Evolutionary conservation across 2,329 filamentous ascomycete species (phyloP), one percentile per base, ranked within the genome.

Genomic region (Colletotrichum sansevieriae): DNA sequence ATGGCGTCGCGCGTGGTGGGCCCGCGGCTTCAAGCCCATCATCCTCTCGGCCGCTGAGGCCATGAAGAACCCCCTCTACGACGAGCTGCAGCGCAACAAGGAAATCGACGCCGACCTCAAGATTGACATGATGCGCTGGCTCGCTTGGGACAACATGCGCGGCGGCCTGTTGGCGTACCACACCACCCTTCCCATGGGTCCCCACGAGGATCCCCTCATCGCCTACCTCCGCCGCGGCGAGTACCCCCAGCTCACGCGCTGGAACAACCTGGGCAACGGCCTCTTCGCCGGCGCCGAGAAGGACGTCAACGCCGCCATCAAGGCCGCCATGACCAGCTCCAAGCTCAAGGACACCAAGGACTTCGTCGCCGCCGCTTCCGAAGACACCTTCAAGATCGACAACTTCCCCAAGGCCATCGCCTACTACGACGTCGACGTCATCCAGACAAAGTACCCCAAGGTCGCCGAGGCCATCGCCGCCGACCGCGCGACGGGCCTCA

Each of bases 1-100:
- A 61, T 98, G 96, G 96, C 88, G 95, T 69, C 88, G 94, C 52
- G 95, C 95, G 3, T 98, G 95, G 94, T 98, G 94, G 93, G 94
- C 95, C 0, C 90, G 97, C 75, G 96, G 95, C 11, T 98, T 98
- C 81, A 90, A 86, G 71, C 95, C 96, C 0, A 85, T 96, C 8
- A 92, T 98, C 46, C 81, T 98, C 64, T 91, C 92, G 58, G 87
- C 89, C 15, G 89, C 87, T 1, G 95, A 98, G 77, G 94, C 95
- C 18, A 92, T 91, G 84, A 90, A 90, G 75, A 96, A 97, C 76
- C 92, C 92, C 1, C 81, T 92, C 20, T 97, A 95, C 77, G 85
- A 90, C 72, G 84, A 90, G 61, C 82, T 97, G 61, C 90, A 94
- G 77, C 79, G 78, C 39, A 73, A 79, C 22, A 79, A 88, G 65